Base-by-base conservation (phyloP, 2,329 filamentous ascomycete genomes). In the Aspergillus carbonarius region DNA sequence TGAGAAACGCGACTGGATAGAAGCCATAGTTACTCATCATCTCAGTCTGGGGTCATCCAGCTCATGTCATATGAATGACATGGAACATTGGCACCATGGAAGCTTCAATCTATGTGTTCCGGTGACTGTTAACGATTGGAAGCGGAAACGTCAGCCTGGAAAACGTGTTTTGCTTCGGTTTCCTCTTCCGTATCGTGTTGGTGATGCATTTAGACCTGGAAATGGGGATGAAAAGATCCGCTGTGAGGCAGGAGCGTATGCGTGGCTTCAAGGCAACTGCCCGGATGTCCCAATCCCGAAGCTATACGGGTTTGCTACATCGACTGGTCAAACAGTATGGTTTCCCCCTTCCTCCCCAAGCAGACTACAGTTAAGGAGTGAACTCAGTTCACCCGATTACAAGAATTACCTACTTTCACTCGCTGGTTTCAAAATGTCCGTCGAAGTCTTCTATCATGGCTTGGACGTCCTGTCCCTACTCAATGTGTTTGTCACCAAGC, bases 151-250 rank as follows among this genome's bases (percentile, higher is more conserved):
- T 47, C 35, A 37, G 35, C 35, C 35, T 13, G 35, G 25, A 20
- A 25, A 49, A 18, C 55, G 57, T 7, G 60, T 68, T 9, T 10
- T 68, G 4, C 50, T 70, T 20, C 65, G 67, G 1, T 61, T 70
- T 40, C 66, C 66, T 27, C 60, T 71, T 9, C 67, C 64, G 10
- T 67, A 70, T 42, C 63, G 62, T 6, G 55, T 68, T 7, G 70
- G 65, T 12, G 66, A 71, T 13, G 52, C 68, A n/a, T 30, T 30
- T 30, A 3, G 27, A 7, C 27, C 27, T 30, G 67, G 66, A 30
- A 71, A 70, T 59, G 60, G 57, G 3, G 68, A 71, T 53, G 68
- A 72, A 55, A 71, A 72, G 51, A 46, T 70, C 40, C 57, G 54
- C 32, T 71, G 65, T 54, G 69, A 72, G 55, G 68, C 65, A 10